Evolutionary conservation across 352 stramenopile species (phyloP).

Genomic region (Pseudoperonospora humuli): DNA sequence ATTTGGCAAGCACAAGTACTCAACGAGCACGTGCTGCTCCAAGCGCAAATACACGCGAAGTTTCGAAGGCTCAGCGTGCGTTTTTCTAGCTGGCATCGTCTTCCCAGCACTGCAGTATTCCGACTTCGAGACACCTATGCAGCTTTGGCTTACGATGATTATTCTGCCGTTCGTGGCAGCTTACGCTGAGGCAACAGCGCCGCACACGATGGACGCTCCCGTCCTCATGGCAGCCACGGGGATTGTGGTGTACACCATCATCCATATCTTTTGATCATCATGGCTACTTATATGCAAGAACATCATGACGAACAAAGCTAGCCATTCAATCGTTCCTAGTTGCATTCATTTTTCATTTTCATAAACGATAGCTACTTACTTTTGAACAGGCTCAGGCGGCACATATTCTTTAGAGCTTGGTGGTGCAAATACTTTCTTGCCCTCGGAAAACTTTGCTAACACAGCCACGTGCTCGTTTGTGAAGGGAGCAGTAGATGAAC

Average conservation of each 20-base stretch:
- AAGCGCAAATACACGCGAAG: constrained; percentile 74
- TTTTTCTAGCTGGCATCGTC: constrained; percentile 76
- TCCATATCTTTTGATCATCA: constrained; percentile 51
- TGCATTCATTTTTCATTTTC: constrained; percentile 7
- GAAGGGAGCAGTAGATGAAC: constrained; percentile 25
- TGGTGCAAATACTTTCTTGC: constrained; percentile 29
- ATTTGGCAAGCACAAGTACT: constrained; percentile 82
- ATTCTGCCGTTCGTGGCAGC: constrained; percentile 73
- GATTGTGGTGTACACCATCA: constrained; percentile 74
- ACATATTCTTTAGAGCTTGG: constrained; percentile 13
- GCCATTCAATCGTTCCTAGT: constrained; percentile 11
- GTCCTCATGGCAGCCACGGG: constrained; percentile 80
- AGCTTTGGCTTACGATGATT: constrained; percentile 75
- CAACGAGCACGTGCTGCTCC: constrained; percentile 68
- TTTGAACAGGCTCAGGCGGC: constrained; percentile 12
- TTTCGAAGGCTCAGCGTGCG: constrained; percentile 66
- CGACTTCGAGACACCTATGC: constrained; percentile 59
- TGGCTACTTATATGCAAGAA: constrained; percentile 12
- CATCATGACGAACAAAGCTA: constrained; percentile 20
- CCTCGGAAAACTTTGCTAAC: constrained; percentile 38
- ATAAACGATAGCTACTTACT: constrained; percentile 19
- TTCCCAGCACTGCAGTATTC: constrained; percentile 79
- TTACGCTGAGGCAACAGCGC: constrained; percentile 77
- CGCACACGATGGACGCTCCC: constrained; percentile 82
- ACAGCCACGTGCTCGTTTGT: constrained; percentile 39